Percentiles rank a stretch among this genome's conserved stretches.
These are phyloP conservation scores for Soucietia sequanensis DNA, from an alignment of 805 yeast species.

Conservation along the genomic window DNA sequence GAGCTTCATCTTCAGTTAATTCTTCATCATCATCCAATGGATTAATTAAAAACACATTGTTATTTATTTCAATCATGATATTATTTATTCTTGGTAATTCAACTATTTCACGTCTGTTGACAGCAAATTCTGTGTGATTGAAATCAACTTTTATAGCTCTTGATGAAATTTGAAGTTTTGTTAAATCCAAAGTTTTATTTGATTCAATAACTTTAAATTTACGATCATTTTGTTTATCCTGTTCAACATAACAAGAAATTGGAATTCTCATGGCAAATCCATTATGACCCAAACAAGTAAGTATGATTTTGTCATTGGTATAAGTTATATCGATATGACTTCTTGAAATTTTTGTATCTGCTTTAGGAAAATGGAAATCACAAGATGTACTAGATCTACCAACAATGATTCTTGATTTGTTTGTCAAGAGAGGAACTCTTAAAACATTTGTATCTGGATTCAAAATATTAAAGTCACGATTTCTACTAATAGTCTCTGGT, in stretches of 20 bases:
- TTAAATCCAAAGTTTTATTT: constrained; percentile 2
- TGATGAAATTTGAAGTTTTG: constrained; percentile 11
- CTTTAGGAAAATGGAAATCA: constrained; percentile 46
- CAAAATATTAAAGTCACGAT: constrained; percentile 34
- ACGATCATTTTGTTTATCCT: constrained; percentile 16
- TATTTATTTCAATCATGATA: constrained; percentile 67
- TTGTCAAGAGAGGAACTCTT: constrained; percentile 40
- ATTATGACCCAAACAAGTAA: constrained; percentile 80
- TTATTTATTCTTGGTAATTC: constrained; percentile 62
- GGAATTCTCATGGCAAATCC: constrained; percentile 74
- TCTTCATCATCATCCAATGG: constrained; percentile 45
- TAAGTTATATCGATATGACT: constrained; percentile 57
- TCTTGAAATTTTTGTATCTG: constrained; percentile 63
- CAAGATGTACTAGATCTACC: constrained; percentile 71
- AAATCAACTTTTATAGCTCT: constrained; percentile 42
- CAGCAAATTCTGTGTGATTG: constrained; percentile 51
- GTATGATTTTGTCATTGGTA: constrained; percentile 39
- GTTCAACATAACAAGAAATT: constrained; percentile 31
- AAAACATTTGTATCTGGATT: constrained; percentile 30
- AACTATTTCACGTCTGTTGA: constrained; percentile 63
- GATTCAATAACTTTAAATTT: constrained; percentile 18
- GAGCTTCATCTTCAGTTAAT: constrained; percentile 44
- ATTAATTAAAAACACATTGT: constrained; percentile 55
- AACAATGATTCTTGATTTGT: constrained; percentile 41
- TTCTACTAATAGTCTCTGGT: constrained; percentile 12